These are phyloP conservation scores for Eucalyptus virginea DNA, from an alignment of 345 rosid genomes.

Conservation along the genomic window DNA sequence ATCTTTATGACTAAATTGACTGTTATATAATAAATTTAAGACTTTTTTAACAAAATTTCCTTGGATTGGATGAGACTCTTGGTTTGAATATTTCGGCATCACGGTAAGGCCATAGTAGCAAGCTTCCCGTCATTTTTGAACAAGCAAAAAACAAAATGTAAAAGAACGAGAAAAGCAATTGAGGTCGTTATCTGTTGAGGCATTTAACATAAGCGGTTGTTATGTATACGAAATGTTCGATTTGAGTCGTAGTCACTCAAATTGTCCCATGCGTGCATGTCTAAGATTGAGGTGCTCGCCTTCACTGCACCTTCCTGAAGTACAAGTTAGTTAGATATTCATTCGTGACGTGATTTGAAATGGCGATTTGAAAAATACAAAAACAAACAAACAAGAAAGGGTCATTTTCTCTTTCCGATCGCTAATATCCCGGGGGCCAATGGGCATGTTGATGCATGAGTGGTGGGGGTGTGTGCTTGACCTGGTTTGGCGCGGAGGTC, in stretches of 20 bases:
- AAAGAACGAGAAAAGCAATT: background rate
- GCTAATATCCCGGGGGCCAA: background rate
- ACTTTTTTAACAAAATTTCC: too few species aligned
- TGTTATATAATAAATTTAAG: accelerated
- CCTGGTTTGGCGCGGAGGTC: background rate
- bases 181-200: accelerated
- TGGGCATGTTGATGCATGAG: background rate
- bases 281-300: background rate
- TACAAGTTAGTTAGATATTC: background rate
- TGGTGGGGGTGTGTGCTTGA: background rate
- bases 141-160: background rate
- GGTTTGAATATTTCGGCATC: background rate
- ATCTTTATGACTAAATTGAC: too few species aligned
- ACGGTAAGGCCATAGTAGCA: accelerated
- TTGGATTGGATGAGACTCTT: background rate
- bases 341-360: background rate
- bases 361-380: background rate
- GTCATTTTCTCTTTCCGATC: background rate
- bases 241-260: background rate
- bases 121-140: background rate
- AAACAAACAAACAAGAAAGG: background rate
- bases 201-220: background rate
- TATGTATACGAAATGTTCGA: background rate
- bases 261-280: background rate
- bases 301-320: background rate